phyloP scores from a whole-genome alignment of 129 eudicot genomes.

The Pseudognaphalium luteoalbum region DNA sequence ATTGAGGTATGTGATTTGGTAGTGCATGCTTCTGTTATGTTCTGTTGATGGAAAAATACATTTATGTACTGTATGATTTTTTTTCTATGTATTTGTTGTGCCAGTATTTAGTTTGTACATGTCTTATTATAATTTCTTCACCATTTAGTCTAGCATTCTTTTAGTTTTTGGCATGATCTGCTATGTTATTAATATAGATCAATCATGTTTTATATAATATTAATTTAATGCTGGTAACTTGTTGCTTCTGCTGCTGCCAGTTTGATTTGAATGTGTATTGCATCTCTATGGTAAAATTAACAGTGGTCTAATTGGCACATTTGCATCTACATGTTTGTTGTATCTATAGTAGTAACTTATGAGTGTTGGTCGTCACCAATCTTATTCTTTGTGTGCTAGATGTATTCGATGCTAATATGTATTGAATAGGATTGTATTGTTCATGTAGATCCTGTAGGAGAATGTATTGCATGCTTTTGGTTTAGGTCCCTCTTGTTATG shows the following conservation, averaged over 20 bases:
- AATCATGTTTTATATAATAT: background rate
- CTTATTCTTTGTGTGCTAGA: no score
- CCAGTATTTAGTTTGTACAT: background rate
- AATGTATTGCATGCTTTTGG: background rate
- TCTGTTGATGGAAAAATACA: background rate
- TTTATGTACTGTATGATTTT: background rate
- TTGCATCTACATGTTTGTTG: no score
- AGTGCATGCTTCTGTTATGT: background rate
- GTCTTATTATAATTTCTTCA: background rate
- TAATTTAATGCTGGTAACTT: background rate
- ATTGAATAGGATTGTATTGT: background rate
- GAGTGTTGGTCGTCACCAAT: no score
- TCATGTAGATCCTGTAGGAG: background rate
- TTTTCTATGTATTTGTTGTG: background rate
- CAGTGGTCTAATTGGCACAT: no score
- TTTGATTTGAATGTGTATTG: background rate
- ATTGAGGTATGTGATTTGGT: slow-evolving; percentile 60
- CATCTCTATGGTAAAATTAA: background rate
- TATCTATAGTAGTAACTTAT: no score
- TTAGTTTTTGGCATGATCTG: background rate
- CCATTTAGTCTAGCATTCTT: background rate
- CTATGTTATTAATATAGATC: background rate
- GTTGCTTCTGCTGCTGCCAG: background rate
- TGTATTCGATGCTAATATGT: background rate
- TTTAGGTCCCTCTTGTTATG: background rate